Conservation (phyloP, 495 filamentous ascomycete species). For the Penicillium psychrofluorescens region DNA sequence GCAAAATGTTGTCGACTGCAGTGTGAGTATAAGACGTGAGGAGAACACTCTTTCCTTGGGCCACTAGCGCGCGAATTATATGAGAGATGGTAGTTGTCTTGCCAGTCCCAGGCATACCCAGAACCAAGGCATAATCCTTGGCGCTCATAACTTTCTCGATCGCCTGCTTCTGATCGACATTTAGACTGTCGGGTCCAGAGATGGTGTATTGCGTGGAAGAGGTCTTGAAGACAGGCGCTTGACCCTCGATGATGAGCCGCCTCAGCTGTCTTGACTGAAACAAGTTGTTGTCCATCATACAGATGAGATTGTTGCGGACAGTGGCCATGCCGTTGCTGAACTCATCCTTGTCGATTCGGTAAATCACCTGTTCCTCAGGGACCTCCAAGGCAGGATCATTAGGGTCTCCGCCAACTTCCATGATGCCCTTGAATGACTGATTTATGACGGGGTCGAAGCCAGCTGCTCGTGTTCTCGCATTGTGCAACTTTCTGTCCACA, state of each 20-base stretch:
- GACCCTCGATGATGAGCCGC: constrained; percentile 65
- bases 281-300: constrained; percentile 76
- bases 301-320: constrained; percentile 86
- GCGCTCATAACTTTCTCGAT: constrained; percentile 94
- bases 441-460: constrained; percentile 71
- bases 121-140: constrained; percentile 85
- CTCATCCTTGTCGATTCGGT: constrained; percentile 92
- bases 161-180: constrained; percentile 77
- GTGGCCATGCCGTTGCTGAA: constrained; percentile 97
- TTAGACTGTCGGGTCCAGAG: constrained; percentile 49
- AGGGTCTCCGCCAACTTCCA: constrained; percentile 62
- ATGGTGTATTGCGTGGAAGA: constrained; percentile 52
- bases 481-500: constrained; percentile 82
- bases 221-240: constrained; percentile 65
- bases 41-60: constrained; percentile 85
- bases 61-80: constrained; percentile 85
- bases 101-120: constrained; percentile 96
- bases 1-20: constrained; percentile 92
- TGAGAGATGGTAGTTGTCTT: constrained; percentile 98
- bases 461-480: constrained; percentile 63
- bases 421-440: constrained; percentile 84
- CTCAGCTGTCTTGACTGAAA: constrained; percentile 69
- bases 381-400: constrained; percentile 34
- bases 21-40: constrained; percentile 95
- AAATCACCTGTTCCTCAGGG: constrained; percentile 55